phyloP scores from a whole-genome alignment of 192 early-diverging fungal species.

The Piromyces finnis region DNA sequence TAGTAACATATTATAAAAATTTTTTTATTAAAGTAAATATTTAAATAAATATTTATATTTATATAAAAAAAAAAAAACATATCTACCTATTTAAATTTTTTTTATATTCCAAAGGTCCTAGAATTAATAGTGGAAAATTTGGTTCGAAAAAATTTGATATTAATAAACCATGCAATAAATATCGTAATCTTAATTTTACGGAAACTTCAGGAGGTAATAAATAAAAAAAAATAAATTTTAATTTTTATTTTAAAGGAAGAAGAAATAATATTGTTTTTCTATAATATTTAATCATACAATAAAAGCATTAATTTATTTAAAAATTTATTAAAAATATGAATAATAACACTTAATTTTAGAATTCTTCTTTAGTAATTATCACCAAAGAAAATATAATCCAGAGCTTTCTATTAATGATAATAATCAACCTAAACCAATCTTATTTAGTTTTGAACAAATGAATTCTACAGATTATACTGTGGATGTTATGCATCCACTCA shows the following conservation, averaged over 20 bases:
- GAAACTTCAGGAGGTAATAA: not conserved
- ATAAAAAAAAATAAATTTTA: no score
- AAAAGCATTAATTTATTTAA: no score
- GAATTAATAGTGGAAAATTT: not conserved
- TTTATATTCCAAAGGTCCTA: not conserved
- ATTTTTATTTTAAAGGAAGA: no score
- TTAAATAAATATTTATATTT: no score
- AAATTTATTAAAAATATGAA: no score
- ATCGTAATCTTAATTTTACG: not conserved
- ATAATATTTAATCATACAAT: no score
- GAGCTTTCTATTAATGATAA: not conserved
- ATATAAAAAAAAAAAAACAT: no score
- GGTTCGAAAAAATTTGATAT: not conserved
- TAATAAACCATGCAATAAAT: not conserved
- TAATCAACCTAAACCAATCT: not conserved
- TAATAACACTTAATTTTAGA: no score
- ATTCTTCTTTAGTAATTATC: not conserved
- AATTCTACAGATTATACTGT: not conserved
- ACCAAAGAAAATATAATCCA: not conserved
- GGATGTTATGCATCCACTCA: not conserved
- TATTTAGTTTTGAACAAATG: not conserved
- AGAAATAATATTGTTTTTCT: no score
- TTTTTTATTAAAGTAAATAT: no score
- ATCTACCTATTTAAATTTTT: no score
- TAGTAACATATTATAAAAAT: no score